Evolutionary conservation across 176 grass and related monocot species (phyloP).

Genomic region (Chrysopogon serrulatus): DNA sequence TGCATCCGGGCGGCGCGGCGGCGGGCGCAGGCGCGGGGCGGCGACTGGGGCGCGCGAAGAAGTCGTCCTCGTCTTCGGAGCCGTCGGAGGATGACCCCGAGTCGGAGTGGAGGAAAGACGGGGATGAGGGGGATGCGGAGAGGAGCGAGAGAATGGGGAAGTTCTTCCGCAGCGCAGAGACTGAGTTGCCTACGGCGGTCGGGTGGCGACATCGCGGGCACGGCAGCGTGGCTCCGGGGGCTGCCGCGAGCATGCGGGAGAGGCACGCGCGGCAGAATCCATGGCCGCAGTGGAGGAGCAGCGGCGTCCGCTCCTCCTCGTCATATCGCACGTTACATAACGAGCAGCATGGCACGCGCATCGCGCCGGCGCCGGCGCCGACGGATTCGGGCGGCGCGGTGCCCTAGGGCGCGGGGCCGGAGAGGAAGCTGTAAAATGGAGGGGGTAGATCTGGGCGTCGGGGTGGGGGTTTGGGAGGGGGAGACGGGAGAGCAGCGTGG

Average conservation of each 20-base stretch:
- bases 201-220: conserved; percentile 92
- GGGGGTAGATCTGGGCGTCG: conserved; percentile 8
- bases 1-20: conserved; percentile 18
- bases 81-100: conserved; percentile 28
- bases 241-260: conserved; percentile 68
- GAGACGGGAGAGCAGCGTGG: neutral
- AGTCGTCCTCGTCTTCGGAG: conserved; percentile 52
- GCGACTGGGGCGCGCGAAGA: conserved; percentile 33
- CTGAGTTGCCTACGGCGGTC: conserved; percentile 91
- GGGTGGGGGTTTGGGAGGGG: neutral
- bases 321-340: conserved; percentile 84
- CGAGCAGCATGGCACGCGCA: conserved; percentile 91
- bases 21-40: neutral
- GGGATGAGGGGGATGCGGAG: conserved; percentile 57
- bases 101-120: conserved; percentile 67
- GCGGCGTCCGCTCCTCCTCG: conserved; percentile 82
- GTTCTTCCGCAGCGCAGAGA: conserved; percentile 87
- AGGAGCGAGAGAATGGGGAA: conserved; percentile 87
- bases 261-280: conserved; percentile 98
- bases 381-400: neutral
- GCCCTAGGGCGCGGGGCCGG: conserved; percentile 28
- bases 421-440: neutral
- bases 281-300: conserved; percentile 97
- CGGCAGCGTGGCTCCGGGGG: conserved; percentile 49
- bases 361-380: conserved; percentile 22